phyloP scores from a whole-genome alignment of 148 eudicot species.

The Rhododendron simsii region DNA sequence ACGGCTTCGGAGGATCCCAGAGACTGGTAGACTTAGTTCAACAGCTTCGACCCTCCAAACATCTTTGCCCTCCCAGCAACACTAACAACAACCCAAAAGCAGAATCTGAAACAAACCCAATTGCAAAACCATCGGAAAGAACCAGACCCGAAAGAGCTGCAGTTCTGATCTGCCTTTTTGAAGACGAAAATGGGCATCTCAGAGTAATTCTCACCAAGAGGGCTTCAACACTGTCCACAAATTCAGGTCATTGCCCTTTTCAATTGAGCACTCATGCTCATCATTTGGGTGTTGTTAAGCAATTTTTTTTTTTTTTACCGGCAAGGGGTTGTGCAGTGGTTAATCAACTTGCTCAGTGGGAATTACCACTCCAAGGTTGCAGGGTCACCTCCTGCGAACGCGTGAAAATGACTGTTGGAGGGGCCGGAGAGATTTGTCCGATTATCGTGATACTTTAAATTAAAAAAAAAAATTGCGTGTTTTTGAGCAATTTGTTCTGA shows the following conservation, averaged over 20 bases:
- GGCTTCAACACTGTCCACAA: constrained; percentile 65
- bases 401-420: too few relatives aligned
- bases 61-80: constrained; percentile 13
- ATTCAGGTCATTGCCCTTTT: constrained; percentile 43
- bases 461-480: too few relatives aligned
- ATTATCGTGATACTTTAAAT: too few relatives aligned
- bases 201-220: constrained; percentile 85
- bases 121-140: neutral
- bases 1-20: constrained; percentile 18
- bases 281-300: neutral
- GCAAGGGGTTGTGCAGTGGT: neutral
- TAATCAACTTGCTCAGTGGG: too few relatives aligned
- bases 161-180: constrained; percentile 65
- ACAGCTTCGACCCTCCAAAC: constrained; percentile 45
- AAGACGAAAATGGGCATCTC: constrained; percentile 51
- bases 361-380: too few relatives aligned
- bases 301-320: neutral
- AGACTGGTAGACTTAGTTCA: constrained; percentile 44
- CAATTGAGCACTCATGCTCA: neutral
- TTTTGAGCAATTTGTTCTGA: neutral
- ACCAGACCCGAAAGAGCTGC: constrained; percentile 45
- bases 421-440: too few relatives aligned
- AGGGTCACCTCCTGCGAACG: too few relatives aligned
- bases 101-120: neutral
- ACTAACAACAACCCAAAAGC: neutral